phyloP scores from a whole-genome alignment of 306 rosid genomes.

The Fagus crenata region DNA sequence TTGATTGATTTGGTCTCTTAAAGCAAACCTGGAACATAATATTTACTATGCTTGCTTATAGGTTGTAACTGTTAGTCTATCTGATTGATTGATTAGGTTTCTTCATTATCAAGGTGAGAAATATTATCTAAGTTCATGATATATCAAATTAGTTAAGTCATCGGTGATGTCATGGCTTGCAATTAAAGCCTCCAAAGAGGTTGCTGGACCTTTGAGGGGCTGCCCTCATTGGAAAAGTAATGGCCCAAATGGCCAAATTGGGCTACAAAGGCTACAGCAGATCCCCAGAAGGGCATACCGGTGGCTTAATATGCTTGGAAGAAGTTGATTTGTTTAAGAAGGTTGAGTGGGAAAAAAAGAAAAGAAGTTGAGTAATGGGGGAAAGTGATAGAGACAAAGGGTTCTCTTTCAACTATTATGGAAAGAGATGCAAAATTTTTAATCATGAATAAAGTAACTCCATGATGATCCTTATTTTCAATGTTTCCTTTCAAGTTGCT shows the following conservation, averaged over 20 bases:
- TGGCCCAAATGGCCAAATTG: constrained; percentile 2
- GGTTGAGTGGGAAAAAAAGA: neutral
- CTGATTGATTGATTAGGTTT: neutral
- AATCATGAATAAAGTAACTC: neutral
- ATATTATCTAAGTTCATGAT: neutral
- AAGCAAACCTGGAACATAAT: constrained; percentile 4
- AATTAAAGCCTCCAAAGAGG: neutral
- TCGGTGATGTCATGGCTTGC: neutral
- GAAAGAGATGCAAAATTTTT: neutral
- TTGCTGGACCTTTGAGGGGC: neutral
- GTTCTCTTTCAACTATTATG: neutral
- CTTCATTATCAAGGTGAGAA: neutral
- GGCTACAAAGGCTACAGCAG: neutral
- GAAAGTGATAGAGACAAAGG: constrained; percentile 11
- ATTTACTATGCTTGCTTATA: neutral
- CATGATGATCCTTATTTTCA: neutral
- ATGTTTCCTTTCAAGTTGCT: neutral
- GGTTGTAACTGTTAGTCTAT: neutral
- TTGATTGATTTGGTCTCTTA: neutral
- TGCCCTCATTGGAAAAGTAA: neutral
- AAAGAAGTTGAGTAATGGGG: neutral
- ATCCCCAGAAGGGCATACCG: neutral
- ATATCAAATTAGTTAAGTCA: neutral
- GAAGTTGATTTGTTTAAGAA: neutral
- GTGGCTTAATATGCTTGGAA: constrained; percentile 4